Evolutionary conservation across 2,329 filamentous ascomycete species (phyloP).

Genomic region (Botrytis tulipae): DNA sequence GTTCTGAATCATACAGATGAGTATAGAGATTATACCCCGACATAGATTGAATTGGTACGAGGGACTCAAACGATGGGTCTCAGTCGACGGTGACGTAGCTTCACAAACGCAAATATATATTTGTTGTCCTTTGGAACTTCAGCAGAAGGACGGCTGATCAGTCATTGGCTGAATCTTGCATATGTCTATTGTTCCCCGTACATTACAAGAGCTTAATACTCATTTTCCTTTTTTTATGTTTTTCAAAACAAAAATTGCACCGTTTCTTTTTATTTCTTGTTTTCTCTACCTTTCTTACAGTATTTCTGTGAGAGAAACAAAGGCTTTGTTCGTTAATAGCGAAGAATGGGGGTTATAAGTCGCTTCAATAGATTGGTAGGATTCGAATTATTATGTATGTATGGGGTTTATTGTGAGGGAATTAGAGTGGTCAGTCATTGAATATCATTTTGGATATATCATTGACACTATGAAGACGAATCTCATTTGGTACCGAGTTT

Average conservation of each 20-base stretch:
- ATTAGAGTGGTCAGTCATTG: slow-evolving; percentile 10
- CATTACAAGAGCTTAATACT: background rate
- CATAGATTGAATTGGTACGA: slow-evolving; percentile 33
- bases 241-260: slow-evolving; percentile 5
- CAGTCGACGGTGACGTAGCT: background rate
- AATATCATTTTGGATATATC: slow-evolving; percentile 16
- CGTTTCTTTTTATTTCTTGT: slow-evolving; percentile 5
- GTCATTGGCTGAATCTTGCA: background rate
- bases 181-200: background rate
- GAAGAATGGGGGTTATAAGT: slow-evolving; percentile 9
- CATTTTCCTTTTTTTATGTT: background rate
- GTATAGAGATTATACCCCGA: slow-evolving; percentile 36
- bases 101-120: background rate
- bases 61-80: slow-evolving; percentile 6
- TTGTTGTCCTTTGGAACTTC: background rate
- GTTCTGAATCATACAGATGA: slow-evolving; percentile 30
- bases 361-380: slow-evolving; percentile 12
- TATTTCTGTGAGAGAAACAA: background rate
- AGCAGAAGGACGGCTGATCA: background rate
- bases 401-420: background rate
- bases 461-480: slow-evolving; percentile 8
- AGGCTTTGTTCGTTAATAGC: background rate
- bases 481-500: background rate
- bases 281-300: background rate
- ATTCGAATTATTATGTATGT: background rate